Evolutionary conservation across 192 early-diverging fungal species (phyloP), one percentile per base, ranked within the genome.

Genomic region (Geosiphon pyriformis): DNA sequence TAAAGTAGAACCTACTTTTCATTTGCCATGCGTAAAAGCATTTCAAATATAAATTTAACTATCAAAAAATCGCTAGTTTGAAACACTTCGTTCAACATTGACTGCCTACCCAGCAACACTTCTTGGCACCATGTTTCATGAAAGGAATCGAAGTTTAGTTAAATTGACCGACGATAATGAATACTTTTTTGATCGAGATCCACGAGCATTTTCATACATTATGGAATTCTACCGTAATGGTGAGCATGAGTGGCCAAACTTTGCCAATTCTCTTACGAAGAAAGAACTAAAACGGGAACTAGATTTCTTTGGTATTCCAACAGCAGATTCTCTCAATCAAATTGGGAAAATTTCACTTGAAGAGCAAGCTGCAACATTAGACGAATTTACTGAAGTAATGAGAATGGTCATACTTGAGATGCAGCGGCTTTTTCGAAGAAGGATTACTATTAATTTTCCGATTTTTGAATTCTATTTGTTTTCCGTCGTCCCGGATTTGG

Each of bases 141-240:
- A 26, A 15, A 20, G 35, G 12, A 61, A 61, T 30, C 12, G 23
- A 35, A n/a, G 20, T 18, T 30, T 61, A 2, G 17, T 49, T 17
- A 12, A 34, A 48, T 11, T 30, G 4, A 30, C 23, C 25, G 30
- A 61, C 1, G 15, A 56, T 1, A 48, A 61, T 22, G 59, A 61
- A 61, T 61, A 48, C 59, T 61, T 61, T 48, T 61, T 61, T 23
- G 59, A 61, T 34, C 25, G 59, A 48, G 23, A 61, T 48, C 34
- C 34, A 2, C 2, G 29, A 22, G 59, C 59, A 20, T 61, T 61
- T 61, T 20, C 12, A 15, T 35, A 46, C 20, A 20, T 61, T 3
- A 61, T 61, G 33, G 59, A 61, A 48, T 61, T 46, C 46, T 61
- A 61, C 30, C 33, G 59, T 2, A 61, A 26, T 30, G 59, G 59